These are phyloP conservation scores for Thymus quinquecostatus DNA, from an alignment of 257 asterid genomes.

Conservation along the genomic window DNA sequence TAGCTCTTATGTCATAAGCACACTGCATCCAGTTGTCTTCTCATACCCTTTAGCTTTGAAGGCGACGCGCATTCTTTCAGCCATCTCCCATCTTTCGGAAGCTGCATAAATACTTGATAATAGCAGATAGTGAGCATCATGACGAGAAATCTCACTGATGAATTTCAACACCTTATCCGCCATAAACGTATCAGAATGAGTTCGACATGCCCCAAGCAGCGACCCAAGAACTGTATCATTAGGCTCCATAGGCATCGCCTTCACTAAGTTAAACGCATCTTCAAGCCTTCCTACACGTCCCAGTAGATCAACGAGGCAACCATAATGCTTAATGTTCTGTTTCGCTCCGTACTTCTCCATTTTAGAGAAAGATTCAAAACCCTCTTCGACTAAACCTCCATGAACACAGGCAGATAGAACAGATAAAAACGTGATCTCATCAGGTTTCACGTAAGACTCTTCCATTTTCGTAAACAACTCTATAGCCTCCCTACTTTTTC, in stretches of 20 bases:
- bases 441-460: constrained; percentile 48
- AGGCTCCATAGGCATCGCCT: constrained; percentile 62
- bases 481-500: constrained; percentile 61
- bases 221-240: constrained; percentile 72
- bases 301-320: constrained; percentile 73
- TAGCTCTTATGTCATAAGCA: constrained; percentile 38
- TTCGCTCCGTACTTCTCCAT: constrained; percentile 58
- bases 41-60: constrained; percentile 49
- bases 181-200: constrained; percentile 52
- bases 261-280: constrained; percentile 60
- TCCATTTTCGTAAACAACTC: constrained; percentile 56
- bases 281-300: constrained; percentile 76
- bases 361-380: constrained; percentile 58
- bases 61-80: constrained; percentile 54
- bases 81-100: constrained; percentile 79
- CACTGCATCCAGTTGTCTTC: constrained; percentile 64
- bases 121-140: constrained; percentile 52
- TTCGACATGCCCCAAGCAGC: constrained; percentile 73
- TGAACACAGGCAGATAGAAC: constrained; percentile 82
- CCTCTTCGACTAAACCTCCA: constrained; percentile 77
- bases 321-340: constrained; percentile 70
- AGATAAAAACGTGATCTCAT: constrained; percentile 63
- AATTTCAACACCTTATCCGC: constrained; percentile 50
- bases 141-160: constrained; percentile 31
- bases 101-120: constrained; percentile 73